phyloP scores from a whole-genome alignment of 202 grass and related monocot species.

The Hordeum pubiflorum region DNA sequence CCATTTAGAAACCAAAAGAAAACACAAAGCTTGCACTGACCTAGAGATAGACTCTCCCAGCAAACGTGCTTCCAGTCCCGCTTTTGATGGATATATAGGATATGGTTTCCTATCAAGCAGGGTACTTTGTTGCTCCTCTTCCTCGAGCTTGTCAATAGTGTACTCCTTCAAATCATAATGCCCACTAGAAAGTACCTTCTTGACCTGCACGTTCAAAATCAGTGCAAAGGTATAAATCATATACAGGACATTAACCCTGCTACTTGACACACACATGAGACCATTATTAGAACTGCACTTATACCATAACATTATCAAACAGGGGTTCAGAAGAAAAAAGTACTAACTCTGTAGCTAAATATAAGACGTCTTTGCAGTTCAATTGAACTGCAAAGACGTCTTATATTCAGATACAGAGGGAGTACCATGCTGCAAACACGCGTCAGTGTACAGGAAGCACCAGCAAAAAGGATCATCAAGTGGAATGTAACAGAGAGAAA shows the following conservation, averaged over 20 bases:
- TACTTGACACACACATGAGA: slow-evolving; percentile 7
- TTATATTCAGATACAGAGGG: too few species aligned
- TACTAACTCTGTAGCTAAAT: too few species aligned
- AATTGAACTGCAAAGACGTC: too few species aligned
- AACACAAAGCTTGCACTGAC: slow-evolving; percentile 20
- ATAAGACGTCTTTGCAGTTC: too few species aligned
- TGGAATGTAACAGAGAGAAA: slow-evolving; percentile 20
- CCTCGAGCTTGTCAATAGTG: slow-evolving; percentile 56
- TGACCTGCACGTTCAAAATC: slow-evolving; percentile 45
- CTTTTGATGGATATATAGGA: slow-evolving; percentile 89
- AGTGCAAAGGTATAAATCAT: background rate
- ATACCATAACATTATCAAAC: slow-evolving; percentile 7
- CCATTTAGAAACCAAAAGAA: slow-evolving; percentile 11
- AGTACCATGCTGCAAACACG: slow-evolving; percentile 17
- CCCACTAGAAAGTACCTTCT: slow-evolving; percentile 40
- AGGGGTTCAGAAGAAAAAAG: slow-evolving; percentile 5
- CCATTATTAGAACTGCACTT: background rate
- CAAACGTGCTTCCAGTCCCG: slow-evolving; percentile 40
- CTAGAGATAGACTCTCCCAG: slow-evolving; percentile 50
- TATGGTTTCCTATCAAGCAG: slow-evolving; percentile 66
- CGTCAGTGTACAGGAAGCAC: background rate
- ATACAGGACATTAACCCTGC: slow-evolving; percentile 7
- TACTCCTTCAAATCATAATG: slow-evolving; percentile 81
- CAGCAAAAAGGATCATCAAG: slow-evolving; percentile 21
- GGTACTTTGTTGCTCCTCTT: slow-evolving; percentile 47